Percentiles rank a stretch among this genome's conserved stretches.
Conservation (phyloP, 2,329 filamentous ascomycete genomes). For the Sclerotinia trifoliorum region DNA sequence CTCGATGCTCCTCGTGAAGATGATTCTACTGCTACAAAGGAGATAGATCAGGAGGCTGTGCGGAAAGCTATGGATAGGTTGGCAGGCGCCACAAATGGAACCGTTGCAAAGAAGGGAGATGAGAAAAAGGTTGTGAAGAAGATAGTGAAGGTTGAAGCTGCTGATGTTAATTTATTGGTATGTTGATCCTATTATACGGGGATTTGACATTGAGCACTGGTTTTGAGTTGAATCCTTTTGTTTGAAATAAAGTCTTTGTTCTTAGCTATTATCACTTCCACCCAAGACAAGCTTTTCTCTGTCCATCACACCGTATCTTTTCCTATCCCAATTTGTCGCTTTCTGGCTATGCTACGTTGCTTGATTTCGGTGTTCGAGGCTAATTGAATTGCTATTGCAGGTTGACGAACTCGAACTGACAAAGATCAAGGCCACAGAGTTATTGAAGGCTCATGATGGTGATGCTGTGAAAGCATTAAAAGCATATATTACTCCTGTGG, state of each 20-base stretch:
- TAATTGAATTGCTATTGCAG: conserved; percentile 42
- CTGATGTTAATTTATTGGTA: conserved; percentile 69
- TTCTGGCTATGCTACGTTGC: background rate
- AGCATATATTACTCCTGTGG: conserved; percentile 49
- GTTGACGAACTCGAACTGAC: conserved; percentile 70
- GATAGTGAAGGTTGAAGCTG: conserved; percentile 69
- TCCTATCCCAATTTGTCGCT: background rate
- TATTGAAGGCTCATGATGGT: conserved; percentile 70
- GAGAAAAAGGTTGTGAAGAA: conserved; percentile 55
- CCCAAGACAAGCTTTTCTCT: background rate
- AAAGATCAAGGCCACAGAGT: conserved; percentile 70
- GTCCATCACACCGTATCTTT: background rate
- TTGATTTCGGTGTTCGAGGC: conserved; percentile 7
- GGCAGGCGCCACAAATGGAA: conserved; percentile 38
- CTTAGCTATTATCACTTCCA: background rate
- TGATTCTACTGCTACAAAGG: conserved; percentile 47
- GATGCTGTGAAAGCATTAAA: conserved; percentile 66
- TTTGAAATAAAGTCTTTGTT: conserved; percentile 4
- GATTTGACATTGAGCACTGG: background rate
- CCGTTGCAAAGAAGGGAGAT: conserved; percentile 45
- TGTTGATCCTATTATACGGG: conserved; percentile 36
- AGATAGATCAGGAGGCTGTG: conserved; percentile 67
- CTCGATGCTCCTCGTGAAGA: conserved; percentile 56
- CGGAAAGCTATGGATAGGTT: conserved; percentile 70
- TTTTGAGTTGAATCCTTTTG: conserved; percentile 13